phyloP scores from a whole-genome alignment of 768 basidiomycete genomes.

The Trametes cinnabarina region DNA sequence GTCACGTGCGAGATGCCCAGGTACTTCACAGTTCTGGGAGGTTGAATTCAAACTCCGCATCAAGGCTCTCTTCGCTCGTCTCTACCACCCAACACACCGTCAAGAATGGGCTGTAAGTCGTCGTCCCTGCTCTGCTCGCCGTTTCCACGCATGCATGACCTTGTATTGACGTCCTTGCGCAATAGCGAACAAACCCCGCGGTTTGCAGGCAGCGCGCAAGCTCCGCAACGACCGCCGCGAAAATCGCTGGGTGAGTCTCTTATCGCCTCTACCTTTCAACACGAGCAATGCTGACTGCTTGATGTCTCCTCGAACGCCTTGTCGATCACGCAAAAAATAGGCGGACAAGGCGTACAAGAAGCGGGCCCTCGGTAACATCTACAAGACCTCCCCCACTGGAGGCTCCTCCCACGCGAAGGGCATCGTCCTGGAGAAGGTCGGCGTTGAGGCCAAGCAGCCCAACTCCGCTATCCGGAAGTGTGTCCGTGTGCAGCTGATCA shows the following conservation, averaged over 20 bases:
- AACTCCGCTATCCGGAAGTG: conserved; percentile 99
- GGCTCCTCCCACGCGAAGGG: conserved; percentile 99
- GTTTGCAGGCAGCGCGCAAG: conserved; percentile 98
- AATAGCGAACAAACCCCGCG: conserved; percentile 97
- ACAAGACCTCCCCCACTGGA: conserved; percentile 99
- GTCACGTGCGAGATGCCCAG: conserved; percentile 31
- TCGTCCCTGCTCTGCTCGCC: conserved; percentile 8
- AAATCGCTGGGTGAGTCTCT: conserved; percentile 88
- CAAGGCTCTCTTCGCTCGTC: conserved; percentile 30
- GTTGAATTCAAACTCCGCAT: conserved; percentile 26
- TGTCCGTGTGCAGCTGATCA: conserved; percentile 99
- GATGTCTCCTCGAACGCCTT: neutral
- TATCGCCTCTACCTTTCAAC: neutral
- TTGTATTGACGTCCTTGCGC: conserved; percentile 13
- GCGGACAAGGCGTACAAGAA: conserved; percentile 99
- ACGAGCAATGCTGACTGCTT: neutral
- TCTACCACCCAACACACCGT: conserved; percentile 47
- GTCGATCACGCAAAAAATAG: conserved; percentile 37
- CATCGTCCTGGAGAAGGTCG: conserved; percentile 99
- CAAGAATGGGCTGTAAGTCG: conserved; percentile 83
- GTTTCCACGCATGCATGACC: neutral
- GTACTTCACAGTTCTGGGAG: conserved; percentile 40
- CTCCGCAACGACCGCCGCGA: conserved; percentile 90
- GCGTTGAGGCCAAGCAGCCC: conserved; percentile 99
- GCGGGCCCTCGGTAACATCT: conserved; percentile 97